Evolutionary conservation across 2,329 filamentous ascomycete genomes (phyloP).

Genomic region (Neofusicoccum kwambonambiense): DNA sequence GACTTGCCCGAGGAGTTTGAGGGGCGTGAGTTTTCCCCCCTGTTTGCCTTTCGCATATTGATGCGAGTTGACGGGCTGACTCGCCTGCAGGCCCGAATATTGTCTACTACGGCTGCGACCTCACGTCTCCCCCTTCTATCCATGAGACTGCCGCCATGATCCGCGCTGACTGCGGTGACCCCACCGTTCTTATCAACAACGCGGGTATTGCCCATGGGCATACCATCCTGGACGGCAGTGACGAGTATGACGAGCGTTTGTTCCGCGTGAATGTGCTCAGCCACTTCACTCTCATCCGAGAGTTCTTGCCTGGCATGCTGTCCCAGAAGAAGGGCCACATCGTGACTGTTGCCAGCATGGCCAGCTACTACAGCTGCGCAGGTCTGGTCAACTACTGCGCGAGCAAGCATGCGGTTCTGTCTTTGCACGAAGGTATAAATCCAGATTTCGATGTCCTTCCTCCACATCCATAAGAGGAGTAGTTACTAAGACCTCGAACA

Average conservation of each 20-base stretch:
- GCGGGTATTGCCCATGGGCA: constrained; percentile 26
- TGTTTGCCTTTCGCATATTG: not conserved
- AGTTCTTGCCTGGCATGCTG: constrained; percentile 33
- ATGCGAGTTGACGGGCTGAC: not conserved
- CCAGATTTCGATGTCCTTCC: not conserved
- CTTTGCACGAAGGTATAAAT: constrained; percentile 28
- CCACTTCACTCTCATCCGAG: constrained; percentile 29
- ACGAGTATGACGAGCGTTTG: constrained; percentile 28
- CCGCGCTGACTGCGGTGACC: constrained; percentile 24
- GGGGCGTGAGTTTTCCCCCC: constrained; percentile 20
- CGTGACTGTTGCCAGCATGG: constrained; percentile 31
- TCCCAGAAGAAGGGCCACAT: constrained; percentile 31
- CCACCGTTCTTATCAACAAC: constrained; percentile 34
- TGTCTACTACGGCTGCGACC: constrained; percentile 30
- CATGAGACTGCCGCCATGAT: constrained; percentile 26
- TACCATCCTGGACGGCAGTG: constrained; percentile 23
- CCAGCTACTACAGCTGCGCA: constrained; percentile 27
- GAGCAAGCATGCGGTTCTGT: constrained; percentile 30
- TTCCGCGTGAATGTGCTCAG: constrained; percentile 33
- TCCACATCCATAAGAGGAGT: not conserved
- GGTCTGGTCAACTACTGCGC: constrained; percentile 31
- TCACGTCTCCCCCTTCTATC: constrained; percentile 24
- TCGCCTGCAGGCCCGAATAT: constrained; percentile 22
- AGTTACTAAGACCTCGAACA: constrained; percentile 6
- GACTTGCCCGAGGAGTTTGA: constrained; percentile 27